Evolutionary conservation across 495 filamentous ascomycete species (phyloP), one percentile per base, ranked within the genome.

Genomic region (Trichoderma reesei): DNA sequence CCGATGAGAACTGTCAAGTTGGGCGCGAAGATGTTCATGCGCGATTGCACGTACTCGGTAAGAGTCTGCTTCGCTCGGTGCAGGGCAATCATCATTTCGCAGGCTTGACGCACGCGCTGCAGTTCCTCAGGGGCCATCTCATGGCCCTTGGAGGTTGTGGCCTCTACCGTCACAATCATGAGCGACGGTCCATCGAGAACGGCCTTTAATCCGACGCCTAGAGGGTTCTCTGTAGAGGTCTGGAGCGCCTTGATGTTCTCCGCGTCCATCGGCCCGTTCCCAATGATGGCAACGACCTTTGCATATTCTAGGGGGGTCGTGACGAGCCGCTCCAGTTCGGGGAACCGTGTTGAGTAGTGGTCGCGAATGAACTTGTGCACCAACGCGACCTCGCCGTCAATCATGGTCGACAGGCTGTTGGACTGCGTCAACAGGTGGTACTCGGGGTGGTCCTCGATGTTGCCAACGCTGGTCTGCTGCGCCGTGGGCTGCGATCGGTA

Each of bases 161-260:
- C 94, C 77, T 96, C 93, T 16, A 97, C 86, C n/a, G 91, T 91
- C 51, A 98, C 92, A 33, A 94, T 89, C 92, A 98, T 97, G 67
- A 97, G 75, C 0, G 90, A 88, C 4, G 93, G 92, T 0, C 90
- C 89, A 74, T 95, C 91, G 5, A 98, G 80, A 5, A 98, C 83
- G 0, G 83, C 81, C 67, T 88, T 88, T 46, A 98, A 82, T 0
- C 90, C 83, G 65, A 82, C 80, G 20, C 89, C 85, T 5, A 92
- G 80, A 37, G 88, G 78, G 73, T 97, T 96, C 65, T 93, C 83
- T 33, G 83, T 88, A 4, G 86, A 85, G 1, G 82, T 77, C 64
- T 85, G 82, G 41, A 96, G 77, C 2, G 80, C 74, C 72, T 91
- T 93, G 74, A 98, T 91, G 69, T 74, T 82, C n/a, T 83, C 82